Conservation (phyloP, 768 basidiomycete species). For the Suillus subalutaceus region DNA sequence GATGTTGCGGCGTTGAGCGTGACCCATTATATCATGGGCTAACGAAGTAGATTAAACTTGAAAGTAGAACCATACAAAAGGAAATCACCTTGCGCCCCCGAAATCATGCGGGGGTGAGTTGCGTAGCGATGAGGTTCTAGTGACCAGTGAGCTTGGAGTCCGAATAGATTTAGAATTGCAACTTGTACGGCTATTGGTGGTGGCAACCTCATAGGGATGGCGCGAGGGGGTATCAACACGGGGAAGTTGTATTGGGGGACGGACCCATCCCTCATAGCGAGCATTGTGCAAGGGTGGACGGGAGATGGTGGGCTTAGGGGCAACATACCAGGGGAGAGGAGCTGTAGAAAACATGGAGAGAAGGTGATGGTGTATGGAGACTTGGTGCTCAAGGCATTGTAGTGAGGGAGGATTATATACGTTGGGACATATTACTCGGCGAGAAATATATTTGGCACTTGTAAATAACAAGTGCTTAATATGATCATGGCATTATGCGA, state of each 20-base stretch:
- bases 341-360: neutral
- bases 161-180: neutral
- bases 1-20: neutral
- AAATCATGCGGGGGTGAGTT: neutral
- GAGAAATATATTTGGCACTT: too few species aligned
- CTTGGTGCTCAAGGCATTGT: neutral
- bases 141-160: neutral
- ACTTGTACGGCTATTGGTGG: neutral
- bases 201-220: neutral
- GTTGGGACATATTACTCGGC: too few species aligned
- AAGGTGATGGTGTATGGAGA: neutral
- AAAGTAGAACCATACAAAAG: neutral
- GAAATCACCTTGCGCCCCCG: neutral
- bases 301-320: neutral
- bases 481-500: too few species aligned
- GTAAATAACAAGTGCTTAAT: too few species aligned
- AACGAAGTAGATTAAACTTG: too few species aligned
- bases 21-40: neutral
- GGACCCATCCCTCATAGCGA: conserved; percentile 3
- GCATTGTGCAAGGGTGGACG: neutral
- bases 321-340: neutral
- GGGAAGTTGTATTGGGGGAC: neutral
- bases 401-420: too few species aligned
- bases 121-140: neutral
- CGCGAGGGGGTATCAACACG: neutral